phyloP scores from a whole-genome alignment of 306 rosid genomes.

The Comarum palustre region DNA sequence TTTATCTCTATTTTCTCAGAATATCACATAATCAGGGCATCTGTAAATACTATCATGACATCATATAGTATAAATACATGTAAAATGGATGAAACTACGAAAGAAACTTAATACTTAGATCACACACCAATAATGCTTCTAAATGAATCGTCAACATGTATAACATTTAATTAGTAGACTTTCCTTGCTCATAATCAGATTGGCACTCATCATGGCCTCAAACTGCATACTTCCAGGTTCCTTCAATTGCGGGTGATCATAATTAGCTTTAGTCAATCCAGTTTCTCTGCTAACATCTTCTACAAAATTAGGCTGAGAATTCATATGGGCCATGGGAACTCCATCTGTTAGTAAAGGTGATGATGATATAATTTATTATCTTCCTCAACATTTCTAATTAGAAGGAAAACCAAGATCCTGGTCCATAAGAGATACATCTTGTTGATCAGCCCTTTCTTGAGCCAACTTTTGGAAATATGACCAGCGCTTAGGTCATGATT shows the following conservation, averaged over 20 bases:
- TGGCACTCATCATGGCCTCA: slow-evolving; percentile 52
- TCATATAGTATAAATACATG: too few species aligned
- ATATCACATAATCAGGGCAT: too few species aligned
- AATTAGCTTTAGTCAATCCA: slow-evolving; percentile 37
- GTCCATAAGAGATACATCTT: slow-evolving; percentile 65
- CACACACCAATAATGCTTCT: too few species aligned
- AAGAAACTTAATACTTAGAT: too few species aligned
- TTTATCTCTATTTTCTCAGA: too few species aligned
- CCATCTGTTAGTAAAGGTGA: slow-evolving; percentile 38
- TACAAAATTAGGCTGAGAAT: slow-evolving; percentile 42
- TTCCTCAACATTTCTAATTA: slow-evolving; percentile 37
- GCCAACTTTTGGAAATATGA: slow-evolving; percentile 84
- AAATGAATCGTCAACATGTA: too few species aligned
- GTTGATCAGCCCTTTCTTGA: slow-evolving; percentile 60
- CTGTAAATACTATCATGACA: too few species aligned
- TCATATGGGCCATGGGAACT: slow-evolving; percentile 37
- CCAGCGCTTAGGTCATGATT: slow-evolving; percentile 83
- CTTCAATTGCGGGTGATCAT: slow-evolving; percentile 49
- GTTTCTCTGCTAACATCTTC: slow-evolving; percentile 47
- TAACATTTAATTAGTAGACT: too few species aligned
- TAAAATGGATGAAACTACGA: too few species aligned
- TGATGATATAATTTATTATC: slow-evolving; percentile 41
- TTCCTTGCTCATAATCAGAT: slow-evolving; percentile 59
- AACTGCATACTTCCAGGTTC: slow-evolving; percentile 53
- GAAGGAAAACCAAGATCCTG: slow-evolving; percentile 64